A percentile compares a stretch with the other conserved stretches of the same genome.
phyloP scores from a whole-genome alignment of 768 basidiomycete genomes.

The Postia placenta region DNA sequence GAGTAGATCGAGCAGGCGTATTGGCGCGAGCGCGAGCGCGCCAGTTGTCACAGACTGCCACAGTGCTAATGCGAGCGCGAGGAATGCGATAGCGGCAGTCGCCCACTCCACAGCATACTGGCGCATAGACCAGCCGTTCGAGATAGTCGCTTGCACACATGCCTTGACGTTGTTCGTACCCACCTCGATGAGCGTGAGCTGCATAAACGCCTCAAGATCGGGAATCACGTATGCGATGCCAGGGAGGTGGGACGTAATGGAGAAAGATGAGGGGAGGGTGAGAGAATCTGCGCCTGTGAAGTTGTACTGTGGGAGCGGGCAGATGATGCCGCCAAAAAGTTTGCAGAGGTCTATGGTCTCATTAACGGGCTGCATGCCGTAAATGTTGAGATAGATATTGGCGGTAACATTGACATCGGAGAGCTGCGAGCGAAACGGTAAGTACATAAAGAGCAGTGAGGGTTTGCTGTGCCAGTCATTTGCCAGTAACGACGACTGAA shows the following conservation, averaged over 20 bases:
- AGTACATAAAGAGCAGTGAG: conserved; percentile 6
- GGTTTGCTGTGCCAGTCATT: too few relatives aligned
- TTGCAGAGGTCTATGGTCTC: conserved; percentile 82
- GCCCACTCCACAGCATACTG: conserved; percentile 75
- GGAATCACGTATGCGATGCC: conserved; percentile 81
- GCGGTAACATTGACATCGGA: conserved; percentile 76
- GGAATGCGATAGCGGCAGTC: conserved; percentile 57
- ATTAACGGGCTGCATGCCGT: conserved; percentile 80
- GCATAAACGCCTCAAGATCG: conserved; percentile 86
- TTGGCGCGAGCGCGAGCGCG: conserved; percentile 56
- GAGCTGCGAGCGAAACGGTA: conserved; percentile 38
- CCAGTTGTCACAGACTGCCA: conserved; percentile 52
- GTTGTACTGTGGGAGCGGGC: conserved; percentile 77
- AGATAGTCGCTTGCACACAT: conserved; percentile 87
- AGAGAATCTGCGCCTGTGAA: conserved; percentile 80
- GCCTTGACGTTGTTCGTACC: conserved; percentile 71
- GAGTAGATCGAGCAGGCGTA: conserved; percentile 76
- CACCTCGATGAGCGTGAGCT: conserved; percentile 66
- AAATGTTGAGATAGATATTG: conserved; percentile 79
- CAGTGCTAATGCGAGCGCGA: conserved; percentile 48
- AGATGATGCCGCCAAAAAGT: conserved; percentile 72
- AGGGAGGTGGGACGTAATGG: conserved; percentile 57
- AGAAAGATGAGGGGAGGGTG: conserved; percentile 52
- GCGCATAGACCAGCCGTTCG: conserved; percentile 83
- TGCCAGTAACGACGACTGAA: too few relatives aligned